These are phyloP conservation scores for Termitomyces sp. DNA, from an alignment of 768 basidiomycete genomes.

Conservation along the genomic window DNA sequence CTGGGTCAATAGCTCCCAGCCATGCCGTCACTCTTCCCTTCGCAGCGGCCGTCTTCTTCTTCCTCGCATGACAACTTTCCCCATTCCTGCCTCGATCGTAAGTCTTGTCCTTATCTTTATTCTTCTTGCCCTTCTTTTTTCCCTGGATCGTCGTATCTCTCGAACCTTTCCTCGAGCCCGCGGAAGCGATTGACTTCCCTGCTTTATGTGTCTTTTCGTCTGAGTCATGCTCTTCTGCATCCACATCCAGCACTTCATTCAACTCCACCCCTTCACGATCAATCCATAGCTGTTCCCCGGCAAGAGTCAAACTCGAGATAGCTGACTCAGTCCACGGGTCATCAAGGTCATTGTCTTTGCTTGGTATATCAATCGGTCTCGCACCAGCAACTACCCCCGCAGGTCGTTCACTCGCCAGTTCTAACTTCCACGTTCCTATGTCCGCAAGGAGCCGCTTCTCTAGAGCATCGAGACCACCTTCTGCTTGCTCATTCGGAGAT, in stretches of 20 bases:
- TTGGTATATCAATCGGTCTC: slow-evolving; percentile 31
- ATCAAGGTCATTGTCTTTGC: slow-evolving; percentile 22
- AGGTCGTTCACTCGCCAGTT: slow-evolving; percentile 21
- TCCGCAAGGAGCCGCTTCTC: slow-evolving; percentile 64
- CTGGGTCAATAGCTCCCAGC: slow-evolving; percentile 62
- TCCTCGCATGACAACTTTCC: slow-evolving; percentile 19
- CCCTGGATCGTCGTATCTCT: slow-evolving; percentile 19
- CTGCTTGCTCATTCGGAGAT: slow-evolving; percentile 18
- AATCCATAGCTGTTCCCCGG: slow-evolving; percentile 19
- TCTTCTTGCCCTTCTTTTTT: slow-evolving; percentile 21
- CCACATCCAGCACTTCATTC: slow-evolving; percentile 18
- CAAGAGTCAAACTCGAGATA: slow-evolving; percentile 50
- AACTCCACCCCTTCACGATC: slow-evolving; percentile 21
- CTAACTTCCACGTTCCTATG: slow-evolving; percentile 61
- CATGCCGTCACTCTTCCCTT: slow-evolving; percentile 76
- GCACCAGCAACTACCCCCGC: slow-evolving; percentile 24
- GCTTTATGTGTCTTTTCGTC: slow-evolving; percentile 35
- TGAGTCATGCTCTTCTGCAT: slow-evolving; percentile 21
- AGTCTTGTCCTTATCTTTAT: slow-evolving; percentile 20
- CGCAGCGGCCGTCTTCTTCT: slow-evolving; percentile 28
- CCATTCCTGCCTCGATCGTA: slow-evolving; percentile 15
- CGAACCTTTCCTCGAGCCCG: slow-evolving; percentile 18
- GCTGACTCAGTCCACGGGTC: slow-evolving; percentile 45
- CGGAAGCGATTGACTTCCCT: slow-evolving; percentile 24
- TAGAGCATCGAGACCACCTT: slow-evolving; percentile 67